Conservation (phyloP, 495 filamentous ascomycete genomes). For the Neurospora africana region DNA sequence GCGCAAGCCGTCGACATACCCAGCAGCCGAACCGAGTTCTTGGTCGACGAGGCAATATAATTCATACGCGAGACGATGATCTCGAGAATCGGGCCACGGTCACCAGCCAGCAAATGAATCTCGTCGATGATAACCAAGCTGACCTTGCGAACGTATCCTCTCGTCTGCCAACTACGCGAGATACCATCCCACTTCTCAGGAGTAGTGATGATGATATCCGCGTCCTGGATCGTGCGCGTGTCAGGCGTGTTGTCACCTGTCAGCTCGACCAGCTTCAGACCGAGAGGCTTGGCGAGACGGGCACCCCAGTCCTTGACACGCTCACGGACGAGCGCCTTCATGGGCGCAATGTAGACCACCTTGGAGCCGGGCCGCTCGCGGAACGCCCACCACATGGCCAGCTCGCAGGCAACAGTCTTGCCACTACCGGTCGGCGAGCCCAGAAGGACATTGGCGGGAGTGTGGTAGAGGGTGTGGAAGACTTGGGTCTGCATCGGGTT, state of each 20-base stretch:
- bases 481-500: conserved; percentile 99
- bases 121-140: conserved; percentile 97
- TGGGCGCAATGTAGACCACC: conserved; percentile 97
- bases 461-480: conserved; percentile 92
- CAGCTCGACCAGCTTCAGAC: conserved; percentile 85
- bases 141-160: conserved; percentile 90
- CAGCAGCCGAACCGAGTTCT: conserved; percentile 77
- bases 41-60: conserved; percentile 90
- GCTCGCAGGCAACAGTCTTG: conserved; percentile 89
- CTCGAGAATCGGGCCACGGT: conserved; percentile 93
- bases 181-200: conserved; percentile 99
- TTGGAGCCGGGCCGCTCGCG: conserved; percentile 91
- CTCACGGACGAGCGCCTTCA: conserved; percentile 97
- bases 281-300: conserved; percentile 73
- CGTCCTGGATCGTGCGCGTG: conserved; percentile 84
- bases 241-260: conserved; percentile 98
- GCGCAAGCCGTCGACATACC: conserved; percentile 98
- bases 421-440: conserved; percentile 97
- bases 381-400: conserved; percentile 99
- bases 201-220: conserved; percentile 96
- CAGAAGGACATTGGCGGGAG: conserved; percentile 78
- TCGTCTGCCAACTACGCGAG: conserved; percentile 92
- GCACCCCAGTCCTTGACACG: conserved; percentile 91
- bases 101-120: conserved; percentile 91
- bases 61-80: conserved; percentile 99